A percentile compares a stretch with the other conserved stretches of the same genome.
Evolutionary conservation across 805 yeast genomes (phyloP).

Genomic region (Peterozyma xylosa): DNA sequence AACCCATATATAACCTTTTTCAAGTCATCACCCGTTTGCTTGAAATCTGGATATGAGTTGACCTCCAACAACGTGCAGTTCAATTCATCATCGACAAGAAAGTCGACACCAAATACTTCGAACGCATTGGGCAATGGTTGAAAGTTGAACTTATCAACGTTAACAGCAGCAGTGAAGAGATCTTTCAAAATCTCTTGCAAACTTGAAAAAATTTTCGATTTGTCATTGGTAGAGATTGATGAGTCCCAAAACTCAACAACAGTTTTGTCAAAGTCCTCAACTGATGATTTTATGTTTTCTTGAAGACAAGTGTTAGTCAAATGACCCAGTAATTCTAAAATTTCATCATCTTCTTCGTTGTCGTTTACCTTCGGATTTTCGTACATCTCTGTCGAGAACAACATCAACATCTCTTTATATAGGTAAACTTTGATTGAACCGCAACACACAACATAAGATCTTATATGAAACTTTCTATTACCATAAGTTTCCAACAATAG

Average conservation of each 20-base stretch:
- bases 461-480: slow-evolving; percentile 77
- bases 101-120: slow-evolving; percentile 87
- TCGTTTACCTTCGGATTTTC: slow-evolving; percentile 21
- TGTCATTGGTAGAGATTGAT: slow-evolving; percentile 24
- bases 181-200: slow-evolving; percentile 62
- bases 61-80: slow-evolving; percentile 69
- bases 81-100: slow-evolving; percentile 53
- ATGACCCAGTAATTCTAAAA: slow-evolving; percentile 59
- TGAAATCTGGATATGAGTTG: slow-evolving; percentile 93
- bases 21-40: slow-evolving; percentile 82
- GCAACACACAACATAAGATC: slow-evolving; percentile 71
- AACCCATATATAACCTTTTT: slow-evolving; percentile 58
- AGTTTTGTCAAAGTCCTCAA: slow-evolving; percentile 21
- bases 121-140: slow-evolving; percentile 73
- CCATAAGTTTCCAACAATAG: slow-evolving; percentile 53
- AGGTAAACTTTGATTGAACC: slow-evolving; percentile 78
- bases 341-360: slow-evolving; percentile 22
- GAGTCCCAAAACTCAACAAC: slow-evolving; percentile 65
- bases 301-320: slow-evolving; percentile 93
- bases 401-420: slow-evolving; percentile 68
- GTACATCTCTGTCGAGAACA: slow-evolving; percentile 64
- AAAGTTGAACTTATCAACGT: slow-evolving; percentile 78
- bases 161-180: slow-evolving; percentile 71
- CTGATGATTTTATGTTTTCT: slow-evolving; percentile 28
- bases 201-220: slow-evolving; percentile 37